phyloP scores from a whole-genome alignment of 352 stramenopile species.

The Globisporangium emineosum region DNA sequence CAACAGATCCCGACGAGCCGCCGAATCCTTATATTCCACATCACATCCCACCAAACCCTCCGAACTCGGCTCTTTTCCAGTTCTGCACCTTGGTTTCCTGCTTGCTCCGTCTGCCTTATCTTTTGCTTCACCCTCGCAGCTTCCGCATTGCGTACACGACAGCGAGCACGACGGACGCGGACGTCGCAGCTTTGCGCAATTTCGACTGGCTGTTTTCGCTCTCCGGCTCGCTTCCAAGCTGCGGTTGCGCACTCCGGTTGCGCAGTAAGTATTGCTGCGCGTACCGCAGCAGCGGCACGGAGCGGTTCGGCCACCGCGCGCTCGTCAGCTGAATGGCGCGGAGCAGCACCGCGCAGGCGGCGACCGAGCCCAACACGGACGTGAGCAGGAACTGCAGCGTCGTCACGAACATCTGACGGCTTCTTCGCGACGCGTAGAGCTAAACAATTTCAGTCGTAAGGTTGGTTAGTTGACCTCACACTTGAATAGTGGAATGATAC shows the following conservation, averaged over 20 bases:
- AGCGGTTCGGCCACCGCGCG: conserved; percentile 25
- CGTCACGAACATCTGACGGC: conserved; percentile 52
- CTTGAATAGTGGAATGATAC: neutral
- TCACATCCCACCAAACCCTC: neutral
- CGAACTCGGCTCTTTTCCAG: neutral
- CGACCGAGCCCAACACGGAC: conserved; percentile 65
- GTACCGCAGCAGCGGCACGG: conserved; percentile 36
- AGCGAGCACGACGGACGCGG: conserved; percentile 33
- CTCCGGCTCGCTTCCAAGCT: conserved; percentile 10
- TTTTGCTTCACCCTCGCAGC: conserved; percentile 17
- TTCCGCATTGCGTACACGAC: conserved; percentile 34
- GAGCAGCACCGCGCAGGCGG: conserved; percentile 50
- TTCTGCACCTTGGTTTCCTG: neutral
- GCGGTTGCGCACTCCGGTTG: conserved; percentile 21
- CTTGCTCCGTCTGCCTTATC: neutral
- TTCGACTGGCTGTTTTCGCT: neutral
- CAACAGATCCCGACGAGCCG: neutral
- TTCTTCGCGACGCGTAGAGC: conserved; percentile 64
- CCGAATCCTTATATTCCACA: neutral
- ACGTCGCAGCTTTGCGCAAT: conserved; percentile 32
- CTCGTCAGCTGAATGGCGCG: conserved; percentile 50
- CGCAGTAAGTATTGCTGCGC: conserved; percentile 38
- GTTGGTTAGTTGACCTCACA: neutral
- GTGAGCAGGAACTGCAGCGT: conserved; percentile 56
- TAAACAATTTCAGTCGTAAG: conserved; percentile 13